Base-by-base conservation (phyloP, 2,329 filamentous ascomycete genomes). In the Mollisia scopiformis region DNA sequence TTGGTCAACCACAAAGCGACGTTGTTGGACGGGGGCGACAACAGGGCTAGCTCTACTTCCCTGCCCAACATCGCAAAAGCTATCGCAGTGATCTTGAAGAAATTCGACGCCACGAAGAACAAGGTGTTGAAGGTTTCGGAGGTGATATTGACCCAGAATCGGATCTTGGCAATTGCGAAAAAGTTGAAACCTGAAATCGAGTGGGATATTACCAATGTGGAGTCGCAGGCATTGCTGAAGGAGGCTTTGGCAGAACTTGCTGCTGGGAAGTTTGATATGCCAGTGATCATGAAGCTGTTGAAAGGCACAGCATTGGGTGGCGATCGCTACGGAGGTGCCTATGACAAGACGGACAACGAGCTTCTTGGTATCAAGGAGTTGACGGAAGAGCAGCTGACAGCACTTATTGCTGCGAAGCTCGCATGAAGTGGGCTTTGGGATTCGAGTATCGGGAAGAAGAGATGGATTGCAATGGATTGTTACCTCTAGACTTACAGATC, bases 291-390 rank as follows among this genome's bases (percentile, higher is more conserved):
- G 61, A 66, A 60, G 37, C 75, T 76, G 25, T 30, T 80, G 1
- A 39, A 27, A 33, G 68, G 61, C 57, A 72, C 72, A 19, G 61
- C 72, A 2, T 53, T 79, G 19, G 68, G 75, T 27, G 72, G 74
- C 10, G 68, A 74, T 0, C 64, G 59, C 0, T 76, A 75, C 31
- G 75, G 74, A 6, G 51, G 67, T 7, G 73, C 71, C 53, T 78
- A 73, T 64, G 64, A 73, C n/a, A 73, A 76, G 68, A 72, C 72
- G 43, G 78, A 80, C 62, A 65, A 83, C 92, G 70, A 86, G 80
- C 58, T 86, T 87, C 2, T 82, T 83, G 77, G 83, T 89, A 30
- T 89, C 89, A 67, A 90, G 91, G 63, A 91, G 89, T 91, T 88
- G 58, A 75, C 70, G 0, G 74, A 80, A 14, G 74, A 73, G 27